Evolutionary conservation across 2,329 filamentous ascomycete genomes (phyloP).

Genomic region (Cryphonectria radicalis): DNA sequence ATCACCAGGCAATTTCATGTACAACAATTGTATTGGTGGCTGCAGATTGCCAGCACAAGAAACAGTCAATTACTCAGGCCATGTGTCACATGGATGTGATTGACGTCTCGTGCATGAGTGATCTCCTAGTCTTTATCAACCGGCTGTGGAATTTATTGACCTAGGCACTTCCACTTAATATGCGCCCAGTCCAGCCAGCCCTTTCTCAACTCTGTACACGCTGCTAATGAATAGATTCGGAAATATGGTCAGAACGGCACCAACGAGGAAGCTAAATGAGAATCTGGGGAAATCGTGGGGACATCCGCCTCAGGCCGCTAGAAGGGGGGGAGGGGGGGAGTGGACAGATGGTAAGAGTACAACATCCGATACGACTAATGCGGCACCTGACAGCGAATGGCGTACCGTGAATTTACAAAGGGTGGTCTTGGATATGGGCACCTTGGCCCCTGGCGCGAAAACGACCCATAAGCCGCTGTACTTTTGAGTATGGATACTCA

Average conservation of each 20-base stretch:
- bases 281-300: constrained; percentile 10
- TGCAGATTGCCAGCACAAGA: no score
- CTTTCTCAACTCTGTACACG: neutral
- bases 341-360: neutral
- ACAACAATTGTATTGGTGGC: neutral
- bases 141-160: no score
- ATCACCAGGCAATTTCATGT: neutral
- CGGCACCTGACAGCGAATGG: constrained; percentile 1
- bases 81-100: neutral
- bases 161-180: neutral
- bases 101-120: neutral
- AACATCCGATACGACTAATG: constrained; percentile 2
- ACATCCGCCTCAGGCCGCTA: neutral
- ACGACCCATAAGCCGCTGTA: neutral
- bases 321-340: neutral
- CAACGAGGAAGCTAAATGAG: neutral
- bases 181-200: neutral
- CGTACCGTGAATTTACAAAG: neutral
- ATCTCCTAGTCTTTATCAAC: neutral
- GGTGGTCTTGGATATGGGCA: neutral
- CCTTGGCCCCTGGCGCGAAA: neutral
- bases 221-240: neutral
- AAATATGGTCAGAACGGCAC: neutral
- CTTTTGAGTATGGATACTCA: neutral
- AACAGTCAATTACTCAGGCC: neutral